Base-by-base conservation (phyloP, 768 basidiomycete species). In the Boletus vinaceobasis region DNA sequence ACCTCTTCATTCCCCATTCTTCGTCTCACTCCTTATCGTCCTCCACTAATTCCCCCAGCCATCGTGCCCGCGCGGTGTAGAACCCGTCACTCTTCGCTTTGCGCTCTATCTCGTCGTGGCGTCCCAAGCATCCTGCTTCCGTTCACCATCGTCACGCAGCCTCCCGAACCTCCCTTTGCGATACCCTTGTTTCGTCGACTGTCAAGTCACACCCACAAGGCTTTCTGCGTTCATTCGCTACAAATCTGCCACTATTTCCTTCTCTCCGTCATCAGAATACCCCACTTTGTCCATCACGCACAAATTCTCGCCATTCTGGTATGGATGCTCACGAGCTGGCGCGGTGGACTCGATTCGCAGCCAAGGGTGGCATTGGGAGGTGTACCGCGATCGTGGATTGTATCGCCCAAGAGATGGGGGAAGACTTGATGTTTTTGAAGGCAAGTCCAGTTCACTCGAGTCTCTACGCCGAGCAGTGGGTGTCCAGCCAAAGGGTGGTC, bases 341-440 rank as follows among this genome's bases (percentile, higher is more conserved):
- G 9, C 77, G 87, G 39, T 93, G 91, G 91, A 87, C 86, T 10
- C 78, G 91, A 38, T 93, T 93, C 67, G 91, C 91, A 0, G 81
- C 76, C 5, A 93, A 91, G 64, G 91, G 91, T 0, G 91, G 91
- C 14, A 90, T 93, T 50, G 91, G 91, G 5, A 86, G 77, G 60
- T 91, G 90, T 59, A 84, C 81, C 1, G 91, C 91, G 5, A 53
- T 78, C 26, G 76, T 79, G 50, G 90, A 94, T 68, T 90, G 88
- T 62, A 80, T 89, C 19, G 89, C 89, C 2, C 83, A 90, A 67
- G 77, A 78, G 37, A 68, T 79, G 11, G 85, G 85, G 23, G 67
- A 69, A 10, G 91, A 93, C 69, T 77, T 94, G 43, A 94, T 94
- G 91, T 93, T 94, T 67, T 70, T 93, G 46, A 85, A 88, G 80